Evolutionary conservation across 768 basidiomycete genomes (phyloP), one percentile per base, ranked within the genome.

Genomic region (Rhodotorula diobovata): DNA sequence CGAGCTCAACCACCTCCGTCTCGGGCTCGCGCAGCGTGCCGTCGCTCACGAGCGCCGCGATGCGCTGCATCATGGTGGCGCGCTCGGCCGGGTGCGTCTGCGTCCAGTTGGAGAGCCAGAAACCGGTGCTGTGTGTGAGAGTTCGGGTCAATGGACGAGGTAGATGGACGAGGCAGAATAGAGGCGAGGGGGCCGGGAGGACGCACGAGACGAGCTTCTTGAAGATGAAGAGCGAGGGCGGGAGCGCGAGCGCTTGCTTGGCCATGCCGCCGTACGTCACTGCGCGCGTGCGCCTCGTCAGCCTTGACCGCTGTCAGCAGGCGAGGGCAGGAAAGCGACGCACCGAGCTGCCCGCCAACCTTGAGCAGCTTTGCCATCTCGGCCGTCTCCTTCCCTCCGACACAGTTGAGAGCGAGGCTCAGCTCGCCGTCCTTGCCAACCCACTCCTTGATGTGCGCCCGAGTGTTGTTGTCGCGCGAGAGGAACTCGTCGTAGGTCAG

Each of bases 211-310:
- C 88, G 73, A 93, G 82, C 79, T 90, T 89, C 73, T 87, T 90
- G 83, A 94, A 94, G 70, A 94, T 91, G 80, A 90, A 88, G 32
- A 87, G 81, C 0, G 89, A 89, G 0, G 89, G 88, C 2, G 92
- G 89, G 32, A 94, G 79, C 2, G 86, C 84, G 28, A 94, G 80
- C 0, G 91, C 90, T 63, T 88, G 84, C 78, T 89, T 91, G 2
- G 91, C 89, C 91, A 94, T 93, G 11, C 89, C 91, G 39, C 92
- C 92, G 65, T 93, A 94, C 0, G 92, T 90, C 15, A 93, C 76
- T 71, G 66, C 30, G 21, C 46, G 18, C 14, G 21, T 2, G 7
- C 14, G 6, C 7, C 6, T 55, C 34, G 18, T 23, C 32, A 57
- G 18, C 10, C 32, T 7, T 0, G 20, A 32, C 55, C 35, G 20